Conservation (phyloP, 1,284 basidiomycete species). For the Coriolopsis trogii region DNA sequence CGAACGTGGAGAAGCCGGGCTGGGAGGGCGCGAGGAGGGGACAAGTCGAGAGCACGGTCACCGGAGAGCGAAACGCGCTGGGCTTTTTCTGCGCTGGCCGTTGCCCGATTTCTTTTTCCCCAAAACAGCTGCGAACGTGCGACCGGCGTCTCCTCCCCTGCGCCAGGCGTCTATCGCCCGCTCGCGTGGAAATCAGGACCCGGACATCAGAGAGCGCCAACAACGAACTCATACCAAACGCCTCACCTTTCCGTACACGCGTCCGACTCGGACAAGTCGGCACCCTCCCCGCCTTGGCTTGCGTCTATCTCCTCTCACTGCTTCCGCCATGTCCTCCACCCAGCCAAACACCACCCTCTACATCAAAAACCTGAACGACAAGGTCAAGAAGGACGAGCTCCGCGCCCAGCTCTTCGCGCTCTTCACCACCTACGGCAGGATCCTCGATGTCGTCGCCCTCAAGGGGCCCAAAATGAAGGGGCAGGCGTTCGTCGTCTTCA, state of each 20-base stretch:
- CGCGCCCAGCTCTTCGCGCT: slow-evolving; percentile 84
- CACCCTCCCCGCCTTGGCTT: background rate
- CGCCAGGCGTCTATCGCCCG: slow-evolving; percentile 3
- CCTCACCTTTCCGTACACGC: slow-evolving; percentile 5
- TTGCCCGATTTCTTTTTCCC: no score
- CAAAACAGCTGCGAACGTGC: slow-evolving; percentile 23
- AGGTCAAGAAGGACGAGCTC: slow-evolving; percentile 93
- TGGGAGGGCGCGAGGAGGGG: background rate
- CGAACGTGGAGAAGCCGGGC: background rate
- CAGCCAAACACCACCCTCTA: slow-evolving; percentile 91
- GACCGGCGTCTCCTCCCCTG: slow-evolving; percentile 12
- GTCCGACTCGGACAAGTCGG: background rate
- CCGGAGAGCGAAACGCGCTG: slow-evolving; percentile 7
- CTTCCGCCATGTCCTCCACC: slow-evolving; percentile 30
- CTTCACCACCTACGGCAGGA: slow-evolving; percentile 91
- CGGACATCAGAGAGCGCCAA: no score
- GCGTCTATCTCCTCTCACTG: background rate
- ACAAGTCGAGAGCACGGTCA: background rate
- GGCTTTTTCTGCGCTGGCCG: slow-evolving; percentile 20
- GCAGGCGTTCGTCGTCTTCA: slow-evolving; percentile 96
- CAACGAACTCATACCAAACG: slow-evolving; percentile 18
- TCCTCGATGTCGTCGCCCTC: slow-evolving; percentile 94
- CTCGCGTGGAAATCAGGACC: no score
- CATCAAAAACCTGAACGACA: slow-evolving; percentile 93
- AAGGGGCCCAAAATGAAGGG: slow-evolving; percentile 89